Conservation (phyloP, 2,329 filamentous ascomycete species). For the Pseudocercospora fijiensis region DNA sequence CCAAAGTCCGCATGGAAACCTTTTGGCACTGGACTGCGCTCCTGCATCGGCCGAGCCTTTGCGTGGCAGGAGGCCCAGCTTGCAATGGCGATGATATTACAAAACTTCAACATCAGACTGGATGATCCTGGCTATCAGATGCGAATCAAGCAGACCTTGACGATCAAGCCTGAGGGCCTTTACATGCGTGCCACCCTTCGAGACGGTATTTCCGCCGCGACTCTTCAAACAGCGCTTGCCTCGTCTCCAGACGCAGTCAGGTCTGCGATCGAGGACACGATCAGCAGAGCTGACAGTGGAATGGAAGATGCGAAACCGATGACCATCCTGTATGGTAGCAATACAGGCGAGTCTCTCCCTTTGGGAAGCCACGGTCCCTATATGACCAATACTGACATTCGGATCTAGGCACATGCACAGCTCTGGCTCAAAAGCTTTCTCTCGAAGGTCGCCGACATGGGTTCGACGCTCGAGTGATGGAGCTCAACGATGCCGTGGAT, state of each 20-base stretch:
- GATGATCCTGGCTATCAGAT: constrained; percentile 61
- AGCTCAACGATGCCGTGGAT: neutral
- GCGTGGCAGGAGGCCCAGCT: constrained; percentile 69
- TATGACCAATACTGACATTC: too few species aligned
- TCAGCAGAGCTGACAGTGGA: constrained; percentile 30
- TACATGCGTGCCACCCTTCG: constrained; percentile 59
- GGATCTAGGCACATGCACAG: neutral
- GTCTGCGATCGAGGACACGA: neutral
- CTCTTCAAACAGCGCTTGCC: constrained; percentile 21
- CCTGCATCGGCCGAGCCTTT: constrained; percentile 70
- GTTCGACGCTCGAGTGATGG: neutral
- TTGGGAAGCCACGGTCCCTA: too few species aligned
- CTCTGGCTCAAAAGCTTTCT: neutral
- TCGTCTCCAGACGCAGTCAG: neutral
- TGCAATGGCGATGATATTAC: constrained; percentile 62
- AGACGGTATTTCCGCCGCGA: constrained; percentile 44
- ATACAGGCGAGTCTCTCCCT: constrained; percentile 52
- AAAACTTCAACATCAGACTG: constrained; percentile 67
- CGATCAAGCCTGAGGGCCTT: constrained; percentile 64
- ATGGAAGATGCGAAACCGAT: constrained; percentile 48
- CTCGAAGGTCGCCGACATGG: neutral
- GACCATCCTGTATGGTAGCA: constrained; percentile 69
- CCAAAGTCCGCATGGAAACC: constrained; percentile 46
- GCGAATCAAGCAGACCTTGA: constrained; percentile 56
- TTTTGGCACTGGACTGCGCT: constrained; percentile 69